Conservation (phyloP, 768 basidiomycete genomes). For the Calvatia gigantea region DNA sequence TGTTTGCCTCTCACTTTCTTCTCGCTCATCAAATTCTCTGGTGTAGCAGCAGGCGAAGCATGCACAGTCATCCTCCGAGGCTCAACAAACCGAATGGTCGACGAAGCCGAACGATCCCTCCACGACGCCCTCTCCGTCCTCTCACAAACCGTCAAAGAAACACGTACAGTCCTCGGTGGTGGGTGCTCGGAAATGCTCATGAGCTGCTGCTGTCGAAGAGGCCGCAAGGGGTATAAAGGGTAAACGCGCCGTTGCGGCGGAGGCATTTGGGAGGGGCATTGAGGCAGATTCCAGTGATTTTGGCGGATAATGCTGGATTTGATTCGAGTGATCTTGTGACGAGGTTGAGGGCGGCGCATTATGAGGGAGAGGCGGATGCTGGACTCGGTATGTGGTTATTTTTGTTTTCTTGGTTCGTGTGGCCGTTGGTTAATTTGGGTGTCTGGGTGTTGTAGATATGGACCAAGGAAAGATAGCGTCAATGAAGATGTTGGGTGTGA, state of each 20-base stretch:
- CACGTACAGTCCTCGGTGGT: conserved; percentile 89
- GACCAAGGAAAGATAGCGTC: conserved; percentile 79
- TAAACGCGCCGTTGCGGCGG: conserved; percentile 94
- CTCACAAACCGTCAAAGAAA: conserved; percentile 97
- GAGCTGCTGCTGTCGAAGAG: conserved; percentile 92
- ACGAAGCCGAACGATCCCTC: conserved; percentile 95
- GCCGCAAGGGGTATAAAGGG: conserved; percentile 80
- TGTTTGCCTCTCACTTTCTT: not conserved
- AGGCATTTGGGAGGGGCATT: conserved; percentile 88
- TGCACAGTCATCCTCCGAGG: conserved; percentile 98
- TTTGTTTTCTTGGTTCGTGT: not conserved
- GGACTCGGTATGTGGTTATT: conserved; percentile 71
- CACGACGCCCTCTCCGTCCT: conserved; percentile 97
- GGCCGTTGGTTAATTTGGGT: not conserved
- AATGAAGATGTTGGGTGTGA: conserved; percentile 85
- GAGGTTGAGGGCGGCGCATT: conserved; percentile 88
- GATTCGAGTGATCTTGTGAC: conserved; percentile 96
- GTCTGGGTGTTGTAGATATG: conserved; percentile 65
- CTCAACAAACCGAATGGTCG: conserved; percentile 98
- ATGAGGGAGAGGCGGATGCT: conserved; percentile 80
- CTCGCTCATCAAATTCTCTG: conserved; percentile 98
- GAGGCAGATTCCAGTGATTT: conserved; percentile 91
- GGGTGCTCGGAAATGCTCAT: conserved; percentile 99
- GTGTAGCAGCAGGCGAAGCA: conserved; percentile 95
- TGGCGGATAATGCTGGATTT: conserved; percentile 97